Evolutionary conservation across 1,139 yeast genomes (phyloP).

Genomic region (Yamadazyma triangularis): DNA sequence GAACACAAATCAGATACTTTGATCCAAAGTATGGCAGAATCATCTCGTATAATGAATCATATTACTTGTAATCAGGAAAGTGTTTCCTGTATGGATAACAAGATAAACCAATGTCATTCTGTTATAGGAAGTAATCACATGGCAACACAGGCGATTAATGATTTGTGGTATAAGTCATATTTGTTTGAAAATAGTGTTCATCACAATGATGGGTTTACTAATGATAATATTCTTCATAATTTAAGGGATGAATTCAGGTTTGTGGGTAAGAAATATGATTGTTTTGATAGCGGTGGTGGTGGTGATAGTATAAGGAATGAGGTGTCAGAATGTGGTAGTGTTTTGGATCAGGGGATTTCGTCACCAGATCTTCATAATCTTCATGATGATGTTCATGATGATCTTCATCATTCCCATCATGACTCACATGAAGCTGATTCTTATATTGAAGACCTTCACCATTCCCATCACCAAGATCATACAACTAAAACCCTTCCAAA

Average conservation of each 20-base stretch:
- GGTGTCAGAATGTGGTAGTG: no score
- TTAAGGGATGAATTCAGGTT: conserved; percentile 44
- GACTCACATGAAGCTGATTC: no score
- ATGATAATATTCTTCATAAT: conserved; percentile 48
- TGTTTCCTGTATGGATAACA: conserved; percentile 25
- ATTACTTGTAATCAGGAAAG: conserved; percentile 1
- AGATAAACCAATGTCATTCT: conserved; percentile 26
- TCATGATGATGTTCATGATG: no score
- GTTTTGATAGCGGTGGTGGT: background rate
- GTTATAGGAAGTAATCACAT: conserved; percentile 20
- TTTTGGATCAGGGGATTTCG: no score
- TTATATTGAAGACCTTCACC: no score
- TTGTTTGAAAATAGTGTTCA: conserved; percentile 32
- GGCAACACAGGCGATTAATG: conserved; percentile 23
- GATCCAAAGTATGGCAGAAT: background rate
- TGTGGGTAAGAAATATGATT: conserved; percentile 16
- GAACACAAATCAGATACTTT: conserved; percentile 7
- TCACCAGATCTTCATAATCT: no score
- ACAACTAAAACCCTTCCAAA: no score
- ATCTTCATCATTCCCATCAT: no score
- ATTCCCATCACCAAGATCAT: no score
- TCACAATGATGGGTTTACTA: conserved; percentile 30
- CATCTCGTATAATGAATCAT: background rate
- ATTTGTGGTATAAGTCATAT: conserved; percentile 28
- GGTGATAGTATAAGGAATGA: no score